Percentiles rank a stretch among this genome's conserved stretches.
Conservation (phyloP, 2,329 filamentous ascomycete genomes). For the Penicillium sp. region DNA sequence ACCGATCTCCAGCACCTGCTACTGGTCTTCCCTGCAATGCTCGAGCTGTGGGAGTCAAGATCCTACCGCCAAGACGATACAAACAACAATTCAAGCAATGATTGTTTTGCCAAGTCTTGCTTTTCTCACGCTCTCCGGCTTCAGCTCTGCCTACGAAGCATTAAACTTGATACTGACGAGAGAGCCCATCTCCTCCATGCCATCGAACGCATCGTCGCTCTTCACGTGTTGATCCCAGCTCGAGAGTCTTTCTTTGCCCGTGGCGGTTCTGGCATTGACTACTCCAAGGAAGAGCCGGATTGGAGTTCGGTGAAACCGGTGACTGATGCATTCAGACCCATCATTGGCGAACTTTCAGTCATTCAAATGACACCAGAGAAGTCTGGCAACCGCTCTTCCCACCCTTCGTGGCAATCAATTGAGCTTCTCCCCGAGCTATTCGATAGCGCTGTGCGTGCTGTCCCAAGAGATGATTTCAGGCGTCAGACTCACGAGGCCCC, state of each 20-base stretch:
- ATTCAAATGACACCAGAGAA: slow-evolving; percentile 14
- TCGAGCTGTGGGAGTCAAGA: slow-evolving; percentile 48
- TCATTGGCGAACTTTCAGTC: slow-evolving; percentile 38
- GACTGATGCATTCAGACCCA: slow-evolving; percentile 44
- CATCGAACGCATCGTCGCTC: slow-evolving; percentile 46
- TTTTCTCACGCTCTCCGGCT: slow-evolving; percentile 45
- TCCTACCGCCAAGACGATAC: slow-evolving; percentile 43
- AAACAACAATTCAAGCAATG: slow-evolving; percentile 44
- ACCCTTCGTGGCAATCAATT: slow-evolving; percentile 38
- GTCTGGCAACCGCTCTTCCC: slow-evolving; percentile 21
- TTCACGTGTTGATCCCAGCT: slow-evolving; percentile 51
- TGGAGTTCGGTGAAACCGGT: slow-evolving; percentile 45
- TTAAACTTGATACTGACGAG: slow-evolving; percentile 41
- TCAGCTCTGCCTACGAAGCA: slow-evolving; percentile 36
- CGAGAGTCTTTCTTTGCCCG: slow-evolving; percentile 46
- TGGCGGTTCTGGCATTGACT: slow-evolving; percentile 42
- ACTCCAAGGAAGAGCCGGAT: slow-evolving; percentile 42
- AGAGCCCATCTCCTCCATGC: slow-evolving; percentile 40
- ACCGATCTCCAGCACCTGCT: slow-evolving; percentile 45
- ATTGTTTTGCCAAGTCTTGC: slow-evolving; percentile 42
- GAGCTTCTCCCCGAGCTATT: slow-evolving; percentile 51
- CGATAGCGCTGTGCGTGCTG: slow-evolving; percentile 53
- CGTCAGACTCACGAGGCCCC: slow-evolving; percentile 53
- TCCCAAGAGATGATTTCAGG: slow-evolving; percentile 52
- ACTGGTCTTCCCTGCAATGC: slow-evolving; percentile 40